Evolutionary conservation across 768 basidiomycete species (phyloP).

Genomic region (Tulasnella sp.): DNA sequence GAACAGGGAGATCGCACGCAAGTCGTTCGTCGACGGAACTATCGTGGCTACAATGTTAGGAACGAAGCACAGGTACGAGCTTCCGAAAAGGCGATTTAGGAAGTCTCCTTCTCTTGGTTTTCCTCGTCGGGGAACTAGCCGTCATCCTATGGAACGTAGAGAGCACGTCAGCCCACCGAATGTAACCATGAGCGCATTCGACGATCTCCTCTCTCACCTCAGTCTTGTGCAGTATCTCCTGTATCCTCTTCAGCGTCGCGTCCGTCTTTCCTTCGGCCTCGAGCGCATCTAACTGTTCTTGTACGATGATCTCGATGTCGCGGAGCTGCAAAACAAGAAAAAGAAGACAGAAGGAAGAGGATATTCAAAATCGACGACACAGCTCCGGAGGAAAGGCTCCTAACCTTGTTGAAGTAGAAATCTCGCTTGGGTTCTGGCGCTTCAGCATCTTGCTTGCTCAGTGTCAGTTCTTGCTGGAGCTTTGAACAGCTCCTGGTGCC

Average conservation of each 20-base stretch:
- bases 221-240: conserved; percentile 77
- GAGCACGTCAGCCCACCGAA: background rate
- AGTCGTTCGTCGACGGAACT: conserved; percentile 77
- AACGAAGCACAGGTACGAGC: conserved; percentile 45
- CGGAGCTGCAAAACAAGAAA: conserved; percentile 62
- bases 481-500: conserved; percentile 43
- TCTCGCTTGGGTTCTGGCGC: conserved; percentile 96
- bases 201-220: conserved; percentile 10
- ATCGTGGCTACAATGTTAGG: conserved; percentile 78
- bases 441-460: conserved; percentile 79
- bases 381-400: too few species aligned
- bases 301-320: conserved; percentile 93
- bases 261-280: conserved; percentile 61
- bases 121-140: conserved; percentile 19
- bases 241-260: conserved; percentile 70
- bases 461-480: conserved; percentile 76
- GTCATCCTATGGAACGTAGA: conserved; percentile 16
- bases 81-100: background rate
- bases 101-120: conserved; percentile 23
- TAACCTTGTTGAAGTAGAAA: conserved; percentile 94
- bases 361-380: conserved; percentile 42
- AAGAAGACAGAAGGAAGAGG: conserved; percentile 12
- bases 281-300: conserved; percentile 69
- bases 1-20: conserved; percentile 87
- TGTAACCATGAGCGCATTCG: background rate